Conservation (phyloP, 768 basidiomycete species). For the Clitopilus passeckerianus region DNA sequence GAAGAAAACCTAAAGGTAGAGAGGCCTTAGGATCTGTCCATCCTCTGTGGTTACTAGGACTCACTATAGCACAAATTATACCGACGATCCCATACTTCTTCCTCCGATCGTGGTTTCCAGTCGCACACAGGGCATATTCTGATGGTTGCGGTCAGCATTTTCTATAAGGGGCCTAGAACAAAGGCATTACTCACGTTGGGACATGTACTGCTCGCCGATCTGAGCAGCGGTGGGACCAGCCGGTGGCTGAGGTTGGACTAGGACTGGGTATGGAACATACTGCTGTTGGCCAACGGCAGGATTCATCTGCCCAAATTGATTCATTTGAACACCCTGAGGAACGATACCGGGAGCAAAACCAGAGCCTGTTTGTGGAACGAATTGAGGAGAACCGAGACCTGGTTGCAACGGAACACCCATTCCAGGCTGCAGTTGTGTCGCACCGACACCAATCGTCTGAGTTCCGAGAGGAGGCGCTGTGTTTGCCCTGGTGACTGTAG, state of each 20-base stretch:
- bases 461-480: not conserved
- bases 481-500: not conserved
- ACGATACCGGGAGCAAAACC: not conserved
- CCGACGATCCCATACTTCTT: constrained; percentile 18
- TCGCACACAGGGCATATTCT: constrained; percentile 17
- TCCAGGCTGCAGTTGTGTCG: not conserved
- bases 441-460: not conserved
- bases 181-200: not conserved
- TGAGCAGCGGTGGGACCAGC: not conserved
- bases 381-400: not conserved
- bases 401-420: not conserved
- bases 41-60: not conserved
- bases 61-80: constrained; percentile 20
- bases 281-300: not conserved
- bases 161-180: not conserved
- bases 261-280: not conserved
- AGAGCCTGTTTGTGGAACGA: not conserved
- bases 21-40: not conserved
- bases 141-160: not conserved
- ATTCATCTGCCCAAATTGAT: not conserved
- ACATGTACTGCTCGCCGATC: not conserved
- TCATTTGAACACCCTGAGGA: not conserved
- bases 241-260: not conserved
- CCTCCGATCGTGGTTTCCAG: constrained; percentile 15
- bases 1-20: constrained; percentile 13